Base-by-base conservation (phyloP, 257 asterid genomes). In the Gardenia jasminoides region DNA sequence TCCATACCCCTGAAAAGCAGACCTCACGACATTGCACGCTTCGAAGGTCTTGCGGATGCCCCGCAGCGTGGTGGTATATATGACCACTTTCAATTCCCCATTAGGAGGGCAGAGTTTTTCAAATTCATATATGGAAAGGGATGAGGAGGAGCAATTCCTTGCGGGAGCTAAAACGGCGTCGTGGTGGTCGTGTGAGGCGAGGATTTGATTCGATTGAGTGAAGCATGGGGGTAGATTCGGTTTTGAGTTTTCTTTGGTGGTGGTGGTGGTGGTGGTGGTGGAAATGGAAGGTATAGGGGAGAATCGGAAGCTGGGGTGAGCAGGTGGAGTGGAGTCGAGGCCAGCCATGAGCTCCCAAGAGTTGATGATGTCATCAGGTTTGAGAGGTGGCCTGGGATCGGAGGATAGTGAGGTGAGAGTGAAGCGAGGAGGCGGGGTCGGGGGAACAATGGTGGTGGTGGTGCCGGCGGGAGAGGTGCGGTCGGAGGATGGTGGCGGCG, bases 291-390 rank as follows among this genome's bases (percentile, higher is more conserved):
- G 84, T 17, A 79, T 39, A 36, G 89, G 78, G 3, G 88, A 22
- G 80, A 91, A 81, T 1, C 89, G 91, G 86, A 91, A 88, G 85
- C 88, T 92, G 72, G 85, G 92, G 28, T 46, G 39, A 22, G 71
- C 22, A 20, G 56, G 77, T 1, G 78, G 88, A 70, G 85, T 88
- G 77, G 93, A 79, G 31, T 93, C 97, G 59, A 95, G 97, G 50
- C 96, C 97, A 15, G 96, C 86, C 97, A 92, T 92, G 78, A 93
- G 96, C 77, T 92, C 99, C 99, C 99, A 92, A 72, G 97, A 89
- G 76, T 91, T 92, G 82, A 95, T 91, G 77, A 91, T 86, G 66
- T 92, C 94, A 10, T 91, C 95, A 8, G 83, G 85, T 28, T 86
- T 80, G 62, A 85, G 78, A 5, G 26, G 90, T 94, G 85, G 6